A percentile compares a stretch with the other conserved stretches of the same genome.
These are phyloP conservation scores for Coemansia sp. DNA, from an alignment of 192 early-diverging fungal genomes.

Conservation along the genomic window DNA sequence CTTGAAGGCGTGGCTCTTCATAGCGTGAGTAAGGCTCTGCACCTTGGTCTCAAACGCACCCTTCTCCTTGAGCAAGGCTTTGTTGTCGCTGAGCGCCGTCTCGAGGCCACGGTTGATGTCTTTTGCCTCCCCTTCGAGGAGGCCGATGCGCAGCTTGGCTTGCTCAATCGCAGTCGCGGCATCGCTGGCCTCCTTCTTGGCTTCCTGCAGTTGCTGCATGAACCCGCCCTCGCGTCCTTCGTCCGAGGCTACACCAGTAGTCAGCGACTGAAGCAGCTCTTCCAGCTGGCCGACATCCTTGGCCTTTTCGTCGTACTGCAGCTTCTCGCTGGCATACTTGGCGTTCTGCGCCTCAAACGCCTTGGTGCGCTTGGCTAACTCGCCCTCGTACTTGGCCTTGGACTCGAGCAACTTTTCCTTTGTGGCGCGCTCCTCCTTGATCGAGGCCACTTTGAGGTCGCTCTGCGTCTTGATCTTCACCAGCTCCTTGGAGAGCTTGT, in stretches of 20 bases:
- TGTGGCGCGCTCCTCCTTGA: slow-evolving; percentile 71
- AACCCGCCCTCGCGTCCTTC: slow-evolving; percentile 96
- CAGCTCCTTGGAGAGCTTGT: slow-evolving; percentile 77
- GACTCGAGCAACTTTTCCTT: slow-evolving; percentile 34
- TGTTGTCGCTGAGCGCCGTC: slow-evolving; percentile 71
- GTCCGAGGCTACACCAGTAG: slow-evolving; percentile 87
- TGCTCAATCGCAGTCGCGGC: slow-evolving; percentile 78
- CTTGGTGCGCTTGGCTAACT: slow-evolving; percentile 35
- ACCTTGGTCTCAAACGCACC: slow-evolving; percentile 29
- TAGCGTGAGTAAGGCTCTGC: slow-evolving; percentile 14
- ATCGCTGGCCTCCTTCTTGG: slow-evolving; percentile 64
- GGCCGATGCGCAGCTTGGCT: slow-evolving; percentile 74
- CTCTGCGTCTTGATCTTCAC: slow-evolving; percentile 84
- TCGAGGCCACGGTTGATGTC: slow-evolving; percentile 69
- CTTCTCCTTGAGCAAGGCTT: slow-evolving; percentile 58
- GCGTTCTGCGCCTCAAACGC: slow-evolving; percentile 28
- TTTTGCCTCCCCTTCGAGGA: slow-evolving; percentile 73
- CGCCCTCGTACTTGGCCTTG: slow-evolving; percentile 35
- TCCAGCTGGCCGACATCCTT: slow-evolving; percentile 60
- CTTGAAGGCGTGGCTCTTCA: slow-evolving; percentile 35
- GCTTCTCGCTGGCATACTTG: slow-evolving; percentile 45
- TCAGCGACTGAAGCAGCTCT: slow-evolving; percentile 89
- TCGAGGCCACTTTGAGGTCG: slow-evolving; percentile 75
- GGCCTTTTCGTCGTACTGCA: slow-evolving; percentile 49
- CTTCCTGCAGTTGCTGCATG: slow-evolving; percentile 91